Conservation (phyloP, 2,329 filamentous ascomycete genomes). For the Curvularia sp. region DNA sequence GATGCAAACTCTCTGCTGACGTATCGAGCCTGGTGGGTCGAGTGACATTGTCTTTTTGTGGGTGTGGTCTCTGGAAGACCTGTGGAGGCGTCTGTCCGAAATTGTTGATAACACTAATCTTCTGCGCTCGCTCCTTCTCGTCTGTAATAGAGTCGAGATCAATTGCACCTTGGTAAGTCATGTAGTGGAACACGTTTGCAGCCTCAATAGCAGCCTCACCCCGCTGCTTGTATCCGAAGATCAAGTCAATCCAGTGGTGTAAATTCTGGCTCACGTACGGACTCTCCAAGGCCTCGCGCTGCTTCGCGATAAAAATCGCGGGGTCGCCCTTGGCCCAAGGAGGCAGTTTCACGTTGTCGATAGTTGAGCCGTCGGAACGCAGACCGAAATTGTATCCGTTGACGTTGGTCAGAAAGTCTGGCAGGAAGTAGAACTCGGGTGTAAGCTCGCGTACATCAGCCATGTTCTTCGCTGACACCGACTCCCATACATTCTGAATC, state of each 20-base stretch:
- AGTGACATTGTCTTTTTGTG: conserved; percentile 71
- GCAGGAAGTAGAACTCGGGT: conserved; percentile 96
- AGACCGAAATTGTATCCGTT: conserved; percentile 94
- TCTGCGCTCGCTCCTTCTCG: conserved; percentile 82
- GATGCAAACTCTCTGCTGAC: conserved; percentile 75
- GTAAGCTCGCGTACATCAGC: conserved; percentile 94
- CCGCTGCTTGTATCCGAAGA: conserved; percentile 93
- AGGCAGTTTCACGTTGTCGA: conserved; percentile 88
- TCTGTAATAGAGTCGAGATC: conserved; percentile 92
- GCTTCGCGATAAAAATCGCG: conserved; percentile 92
- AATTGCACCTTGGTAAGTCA: conserved; percentile 93
- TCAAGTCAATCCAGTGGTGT: conserved; percentile 93
- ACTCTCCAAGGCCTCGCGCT: conserved; percentile 94
- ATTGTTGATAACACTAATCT: conserved; percentile 96
- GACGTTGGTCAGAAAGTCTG: conserved; percentile 91
- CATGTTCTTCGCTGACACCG: conserved; percentile 87
- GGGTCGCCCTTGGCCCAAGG: conserved; percentile 97
- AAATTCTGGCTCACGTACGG: conserved; percentile 88
- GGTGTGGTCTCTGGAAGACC: conserved; percentile 84
- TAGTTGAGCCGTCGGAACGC: conserved; percentile 78
- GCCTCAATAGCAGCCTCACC: conserved; percentile 91
- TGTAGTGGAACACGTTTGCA: conserved; percentile 93
- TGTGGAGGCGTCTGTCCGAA: conserved; percentile 98
- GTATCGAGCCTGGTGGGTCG: conserved; percentile 77
- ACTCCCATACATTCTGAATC: conserved; percentile 87